phyloP scores from a whole-genome alignment of 1,284 basidiomycete genomes.

The Ceratobasidium sp. region DNA sequence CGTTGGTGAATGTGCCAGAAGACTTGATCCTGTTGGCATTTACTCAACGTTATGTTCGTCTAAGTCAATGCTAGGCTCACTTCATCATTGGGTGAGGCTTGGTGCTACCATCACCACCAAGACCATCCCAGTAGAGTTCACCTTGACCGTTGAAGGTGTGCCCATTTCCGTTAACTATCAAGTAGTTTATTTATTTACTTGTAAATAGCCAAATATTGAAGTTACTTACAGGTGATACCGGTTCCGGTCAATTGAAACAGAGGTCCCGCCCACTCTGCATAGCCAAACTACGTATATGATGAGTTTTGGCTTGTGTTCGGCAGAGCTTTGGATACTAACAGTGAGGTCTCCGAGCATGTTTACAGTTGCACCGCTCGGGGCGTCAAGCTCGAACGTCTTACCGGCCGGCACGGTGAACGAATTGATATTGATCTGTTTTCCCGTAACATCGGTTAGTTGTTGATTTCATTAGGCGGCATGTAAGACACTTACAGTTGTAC shows the following conservation, averaged over 20 bases:
- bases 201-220: neutral
- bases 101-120: conserved; percentile 59
- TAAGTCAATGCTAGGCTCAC: neutral
- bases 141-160: conserved; percentile 65
- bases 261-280: conserved; percentile 63
- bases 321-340: conserved; percentile 58
- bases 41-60: neutral
- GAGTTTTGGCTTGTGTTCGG: neutral
- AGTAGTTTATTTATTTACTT: conserved; percentile 3
- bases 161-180: conserved; percentile 64
- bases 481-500: conserved; percentile 46
- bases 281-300: conserved; percentile 57
- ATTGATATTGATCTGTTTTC: conserved; percentile 46
- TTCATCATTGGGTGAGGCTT: conserved; percentile 65
- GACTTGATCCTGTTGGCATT: conserved; percentile 61
- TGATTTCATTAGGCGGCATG: neutral
- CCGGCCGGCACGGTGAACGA: conserved; percentile 59
- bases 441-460: neutral
- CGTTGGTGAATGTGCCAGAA: conserved; percentile 65
- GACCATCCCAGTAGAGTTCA: conserved; percentile 67
- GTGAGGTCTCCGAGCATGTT: conserved; percentile 66
- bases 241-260: conserved; percentile 56
- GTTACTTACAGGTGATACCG: conserved; percentile 26
- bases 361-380: conserved; percentile 63
- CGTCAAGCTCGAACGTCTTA: conserved; percentile 59